Evolutionary conservation across 148 eudicot genomes (phyloP).

Genomic region (Rhododendron kiyosumense): DNA sequence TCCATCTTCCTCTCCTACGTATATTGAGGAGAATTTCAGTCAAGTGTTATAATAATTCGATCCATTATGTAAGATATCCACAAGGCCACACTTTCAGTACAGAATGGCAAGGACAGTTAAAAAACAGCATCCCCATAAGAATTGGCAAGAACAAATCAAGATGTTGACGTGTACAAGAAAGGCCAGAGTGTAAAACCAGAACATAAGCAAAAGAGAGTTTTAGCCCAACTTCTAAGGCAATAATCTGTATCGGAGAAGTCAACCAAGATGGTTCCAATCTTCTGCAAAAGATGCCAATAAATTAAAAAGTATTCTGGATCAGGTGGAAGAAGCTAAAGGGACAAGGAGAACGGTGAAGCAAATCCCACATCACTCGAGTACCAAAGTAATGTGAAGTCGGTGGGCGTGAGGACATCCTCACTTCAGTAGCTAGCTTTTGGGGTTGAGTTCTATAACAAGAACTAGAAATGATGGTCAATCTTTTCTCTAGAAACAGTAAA

Average conservation of each 20-base stretch:
- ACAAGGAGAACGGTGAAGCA: background rate
- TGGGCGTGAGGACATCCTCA: background rate
- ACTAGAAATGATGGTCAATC: background rate
- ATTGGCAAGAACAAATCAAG: background rate
- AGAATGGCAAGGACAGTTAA: background rate
- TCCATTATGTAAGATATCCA: background rate
- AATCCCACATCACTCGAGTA: background rate
- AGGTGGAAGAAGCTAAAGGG: background rate
- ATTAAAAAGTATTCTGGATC: background rate
- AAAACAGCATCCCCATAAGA: background rate
- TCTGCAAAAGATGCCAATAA: background rate
- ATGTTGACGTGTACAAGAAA: background rate
- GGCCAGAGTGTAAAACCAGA: background rate
- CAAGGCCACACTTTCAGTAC: background rate
- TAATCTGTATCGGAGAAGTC: background rate
- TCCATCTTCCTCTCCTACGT: slow-evolving; percentile 80
- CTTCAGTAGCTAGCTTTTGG: background rate
- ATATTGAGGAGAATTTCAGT: slow-evolving; percentile 5
- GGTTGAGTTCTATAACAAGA: background rate
- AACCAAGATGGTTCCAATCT: background rate
- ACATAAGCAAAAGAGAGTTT: background rate
- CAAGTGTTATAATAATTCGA: background rate
- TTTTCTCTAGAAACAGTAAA: background rate
- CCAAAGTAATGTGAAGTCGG: background rate
- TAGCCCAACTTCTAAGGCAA: background rate